These are phyloP conservation scores for Phycomyces nitens DNA, from an alignment of 192 early-diverging fungal genomes.

Conservation along the genomic window DNA sequence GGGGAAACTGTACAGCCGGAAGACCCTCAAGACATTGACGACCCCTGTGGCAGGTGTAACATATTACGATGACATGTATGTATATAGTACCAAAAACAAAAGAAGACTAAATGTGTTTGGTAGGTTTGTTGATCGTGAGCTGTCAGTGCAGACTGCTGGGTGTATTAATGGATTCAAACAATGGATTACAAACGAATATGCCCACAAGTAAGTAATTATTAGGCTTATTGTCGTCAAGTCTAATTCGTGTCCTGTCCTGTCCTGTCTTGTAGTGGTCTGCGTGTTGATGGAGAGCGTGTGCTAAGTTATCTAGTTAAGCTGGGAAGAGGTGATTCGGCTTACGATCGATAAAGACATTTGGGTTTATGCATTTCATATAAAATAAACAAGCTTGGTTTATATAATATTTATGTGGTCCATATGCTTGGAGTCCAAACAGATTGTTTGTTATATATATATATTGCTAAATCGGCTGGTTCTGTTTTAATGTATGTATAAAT, in stretches of 20 bases:
- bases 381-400: no score
- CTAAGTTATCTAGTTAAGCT: conserved; percentile 55
- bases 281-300: conserved; percentile 49
- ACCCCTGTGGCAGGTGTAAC: conserved; percentile 57
- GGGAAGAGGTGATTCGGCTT: conserved; percentile 47
- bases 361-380: no score
- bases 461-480: no score
- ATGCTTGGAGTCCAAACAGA: no score
- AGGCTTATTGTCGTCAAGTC: no score
- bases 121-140: conserved; percentile 55
- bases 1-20: conserved; percentile 52
- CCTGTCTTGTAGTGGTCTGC: conserved; percentile 47
- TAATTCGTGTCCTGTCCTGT: no score
- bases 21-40: conserved; percentile 33
- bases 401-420: no score
- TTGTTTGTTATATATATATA: no score
- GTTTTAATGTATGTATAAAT: no score
- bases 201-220: conserved; percentile 54
- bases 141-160: conserved; percentile 55
- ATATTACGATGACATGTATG: conserved; percentile 69
- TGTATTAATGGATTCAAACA: conserved; percentile 51
- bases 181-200: conserved; percentile 70
- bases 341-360: conserved; percentile 20
- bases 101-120: neutral
- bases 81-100: neutral